Percentiles rank a stretch among this genome's conserved stretches.
Conservation (phyloP, 805 yeast species). For the Zygosaccharomyces pseudorouxii region DNA sequence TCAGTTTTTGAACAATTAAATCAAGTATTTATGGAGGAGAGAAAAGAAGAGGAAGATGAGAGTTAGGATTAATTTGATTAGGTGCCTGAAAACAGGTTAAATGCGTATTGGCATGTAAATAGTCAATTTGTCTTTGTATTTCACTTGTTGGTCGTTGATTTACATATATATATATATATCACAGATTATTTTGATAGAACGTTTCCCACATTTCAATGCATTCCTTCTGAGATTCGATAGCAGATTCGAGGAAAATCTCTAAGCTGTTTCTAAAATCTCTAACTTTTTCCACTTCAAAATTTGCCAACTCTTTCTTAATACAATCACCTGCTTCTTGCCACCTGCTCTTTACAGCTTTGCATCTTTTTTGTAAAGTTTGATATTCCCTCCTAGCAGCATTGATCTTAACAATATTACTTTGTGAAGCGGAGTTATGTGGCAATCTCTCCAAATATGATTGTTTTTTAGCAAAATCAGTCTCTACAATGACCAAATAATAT, state of each 20-base stretch:
- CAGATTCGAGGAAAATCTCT: slow-evolving; percentile 84
- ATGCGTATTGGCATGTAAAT: slow-evolving; percentile 7
- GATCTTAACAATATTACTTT: slow-evolving; percentile 59
- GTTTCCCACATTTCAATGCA: slow-evolving; percentile 84
- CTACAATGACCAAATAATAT: slow-evolving; percentile 44
- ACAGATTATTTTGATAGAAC: slow-evolving; percentile 58
- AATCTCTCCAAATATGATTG: slow-evolving; percentile 44
- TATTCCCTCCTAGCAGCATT: slow-evolving; percentile 56
- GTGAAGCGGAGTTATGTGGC: slow-evolving; percentile 38
- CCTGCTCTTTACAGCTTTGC: slow-evolving; percentile 48
- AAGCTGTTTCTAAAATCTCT: slow-evolving; percentile 83
- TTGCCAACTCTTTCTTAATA: slow-evolving; percentile 60
- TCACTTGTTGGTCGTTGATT: neutral
- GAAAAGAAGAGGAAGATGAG: slow-evolving; percentile 29
- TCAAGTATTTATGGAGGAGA: slow-evolving; percentile 32
- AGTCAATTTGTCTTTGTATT: neutral
- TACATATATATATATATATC: neutral
- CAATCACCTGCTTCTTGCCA: slow-evolving; percentile 61
- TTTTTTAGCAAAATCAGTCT: slow-evolving; percentile 44
- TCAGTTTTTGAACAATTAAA: slow-evolving; percentile 28
- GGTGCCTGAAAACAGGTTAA: neutral
- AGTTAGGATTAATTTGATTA: neutral
- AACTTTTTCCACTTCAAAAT: slow-evolving; percentile 69
- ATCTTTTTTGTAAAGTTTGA: slow-evolving; percentile 48
- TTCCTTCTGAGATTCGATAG: slow-evolving; percentile 91